Base-by-base conservation (phyloP, 2,329 filamentous ascomycete species). In the Furcasterigmium sp. region DNA sequence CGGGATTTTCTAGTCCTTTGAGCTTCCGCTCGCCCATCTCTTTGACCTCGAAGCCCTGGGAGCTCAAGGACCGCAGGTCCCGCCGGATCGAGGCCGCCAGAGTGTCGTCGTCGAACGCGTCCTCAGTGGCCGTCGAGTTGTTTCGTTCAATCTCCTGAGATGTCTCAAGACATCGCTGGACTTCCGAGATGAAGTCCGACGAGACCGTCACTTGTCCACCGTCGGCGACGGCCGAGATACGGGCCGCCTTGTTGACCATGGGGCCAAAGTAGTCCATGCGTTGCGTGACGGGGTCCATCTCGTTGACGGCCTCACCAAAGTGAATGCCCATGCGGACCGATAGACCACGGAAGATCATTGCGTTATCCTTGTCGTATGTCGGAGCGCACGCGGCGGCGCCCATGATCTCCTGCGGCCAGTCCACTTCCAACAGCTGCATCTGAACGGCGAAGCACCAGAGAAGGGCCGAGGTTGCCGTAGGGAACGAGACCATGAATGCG, bases 261-360 rank as follows among this genome's bases (percentile, higher is more conserved):
- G 93, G 93, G 1, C 93, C 93, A 60, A 97, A 98, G 68, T 98
- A 98, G 57, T 98, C 93, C 93, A 98, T 98, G 50, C 93, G 89
- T 45, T 91, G 85, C 2, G 93, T 98, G 39, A 98, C 91, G 0
- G 93, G 93, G 63, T 98, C 93, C 39, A 85, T 86, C 64, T 98
- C 93, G 60, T 90, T 95, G 55, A 98, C 90, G 6, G 91, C 93
- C 46, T 87, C 83, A 52, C 93, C 93, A 79, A 86, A 98, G 63
- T 98, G 93, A 47, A 95, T 89, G 55, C 93, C 93, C 93, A 98
- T 98, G 46, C 93, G 82, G 34, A 98, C 93, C 10, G 91, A 96
- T 41, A 98, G 69, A 48, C 93, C 93, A 50, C 87, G 87, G 73
- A 96, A 97, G 51, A 98, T 95, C 51, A 94, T 67, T 48, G 86